Evolutionary conservation across 306 rosid species (phyloP), one percentile per base, ranked within the genome.

Genomic region (Canavalia gladiata): DNA sequence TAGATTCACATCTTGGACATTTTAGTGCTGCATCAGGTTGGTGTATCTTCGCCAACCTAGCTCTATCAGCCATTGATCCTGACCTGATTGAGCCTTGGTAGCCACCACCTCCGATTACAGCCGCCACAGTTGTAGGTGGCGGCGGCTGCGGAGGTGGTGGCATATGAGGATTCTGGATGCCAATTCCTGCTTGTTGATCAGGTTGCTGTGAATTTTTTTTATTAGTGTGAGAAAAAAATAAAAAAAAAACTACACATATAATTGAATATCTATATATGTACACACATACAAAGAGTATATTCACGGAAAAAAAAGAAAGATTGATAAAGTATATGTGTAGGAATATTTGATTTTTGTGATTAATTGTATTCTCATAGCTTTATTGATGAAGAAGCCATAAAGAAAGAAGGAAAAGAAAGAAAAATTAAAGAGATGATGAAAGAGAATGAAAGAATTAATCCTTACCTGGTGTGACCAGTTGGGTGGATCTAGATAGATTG

Each of bases 1-100:
- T 76, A 1, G 98, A 94, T 68, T 94, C 98, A 37, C 98, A 94
- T 35, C 98, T 77, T 7, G 98, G 98, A 71, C 98, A 94, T 47
- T 94, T 94, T 0, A 87, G 87, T 6, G 82, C 62, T 0, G 80
- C 79, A 68, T 86, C 94, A 0, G 90, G 94, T 69, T 92, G 97
- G 11, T 87, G 89, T 46, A 94, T 72, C 85, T 91, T 92, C 0
- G 92, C 91, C 11, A 84, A 30, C 47, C 93, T 87, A 4, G 98
- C 94, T 77, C 89, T 87, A 84, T 94, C 98, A 0, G 91, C 84
- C 91, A 90, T 91, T 8, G 98, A 87, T 81, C 92, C 91, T 0
- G 91, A 89, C 33, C 91, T 88, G 1, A 80, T 88, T 4, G 87
- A 83, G 71, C 87, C 82, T 4, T 68, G 39, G 28, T 76, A 72